phyloP scores from a whole-genome alignment of 1,139 yeast species.

The Diutina rugosa region DNA sequence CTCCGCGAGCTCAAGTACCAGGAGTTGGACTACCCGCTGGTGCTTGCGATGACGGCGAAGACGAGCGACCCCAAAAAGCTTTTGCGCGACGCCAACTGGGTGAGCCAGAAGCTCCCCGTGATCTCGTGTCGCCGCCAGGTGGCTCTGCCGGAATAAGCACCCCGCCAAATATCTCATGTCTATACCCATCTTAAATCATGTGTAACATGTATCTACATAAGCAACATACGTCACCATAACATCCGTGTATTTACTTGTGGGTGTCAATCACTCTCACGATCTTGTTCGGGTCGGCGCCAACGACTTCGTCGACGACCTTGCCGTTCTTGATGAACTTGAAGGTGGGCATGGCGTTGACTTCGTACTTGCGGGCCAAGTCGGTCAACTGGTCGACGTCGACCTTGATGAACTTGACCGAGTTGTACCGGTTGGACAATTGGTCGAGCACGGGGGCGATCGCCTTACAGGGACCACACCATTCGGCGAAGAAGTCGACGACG shows the following conservation, averaged over 20 bases:
- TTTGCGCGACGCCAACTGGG: conserved; percentile 78
- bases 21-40: conserved; percentile 51
- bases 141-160: background rate
- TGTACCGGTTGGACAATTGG: conserved; percentile 36
- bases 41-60: conserved; percentile 29
- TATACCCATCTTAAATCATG: too few relatives aligned
- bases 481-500: conserved; percentile 77
- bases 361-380: conserved; percentile 62
- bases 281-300: conserved; percentile 82
- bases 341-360: conserved; percentile 84
- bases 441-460: conserved; percentile 72
- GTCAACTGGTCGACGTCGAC: conserved; percentile 74
- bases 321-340: conserved; percentile 69
- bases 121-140: conserved; percentile 5
- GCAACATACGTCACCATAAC: background rate
- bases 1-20: conserved; percentile 69
- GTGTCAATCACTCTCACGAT: conserved; percentile 37
- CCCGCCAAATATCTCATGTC: background rate
- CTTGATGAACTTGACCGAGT: conserved; percentile 60
- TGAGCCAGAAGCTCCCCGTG: conserved; percentile 45
- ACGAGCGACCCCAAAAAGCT: conserved; percentile 61
- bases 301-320: conserved; percentile 54
- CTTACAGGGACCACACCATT: conserved; percentile 94
- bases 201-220: background rate
- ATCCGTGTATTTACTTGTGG: background rate